phyloP scores from a whole-genome alignment of 306 rosid genomes.

The Abrus pulchellus region DNA sequence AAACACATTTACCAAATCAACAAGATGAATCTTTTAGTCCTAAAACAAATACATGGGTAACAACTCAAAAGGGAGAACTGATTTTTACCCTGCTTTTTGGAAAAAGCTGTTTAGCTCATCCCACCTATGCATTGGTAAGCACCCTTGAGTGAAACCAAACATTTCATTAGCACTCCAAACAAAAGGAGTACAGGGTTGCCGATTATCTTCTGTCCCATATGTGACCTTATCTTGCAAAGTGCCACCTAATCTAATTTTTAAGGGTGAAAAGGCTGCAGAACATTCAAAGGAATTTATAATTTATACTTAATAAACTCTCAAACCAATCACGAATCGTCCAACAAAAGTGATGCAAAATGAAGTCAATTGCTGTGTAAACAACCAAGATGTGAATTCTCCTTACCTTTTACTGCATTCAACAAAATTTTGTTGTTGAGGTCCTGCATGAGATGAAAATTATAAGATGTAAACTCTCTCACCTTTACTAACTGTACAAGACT shows the following conservation, averaged over 20 bases:
- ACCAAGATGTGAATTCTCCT: constrained; percentile 11
- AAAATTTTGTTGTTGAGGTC: constrained; percentile 75
- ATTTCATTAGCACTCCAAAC: constrained; percentile 50
- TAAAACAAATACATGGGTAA: neutral
- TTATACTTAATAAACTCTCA: constrained; percentile 20
- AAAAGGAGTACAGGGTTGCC: constrained; percentile 68
- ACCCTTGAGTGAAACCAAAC: constrained; percentile 82
- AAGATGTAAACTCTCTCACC: constrained; percentile 32
- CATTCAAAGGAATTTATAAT: constrained; percentile 28
- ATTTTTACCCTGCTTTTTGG: constrained; percentile 76
- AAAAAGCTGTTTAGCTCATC: constrained; percentile 88
- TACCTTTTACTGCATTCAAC: constrained; percentile 89
- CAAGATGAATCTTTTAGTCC: constrained; percentile 6
- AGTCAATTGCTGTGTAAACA: constrained; percentile 27
- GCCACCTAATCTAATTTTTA: constrained; percentile 93
- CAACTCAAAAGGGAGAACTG: constrained; percentile 21
- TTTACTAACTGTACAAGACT: constrained; percentile 37
- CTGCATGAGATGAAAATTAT: constrained; percentile 58
- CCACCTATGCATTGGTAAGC: constrained; percentile 90
- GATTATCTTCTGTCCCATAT: constrained; percentile 71
- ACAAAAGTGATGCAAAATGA: neutral
- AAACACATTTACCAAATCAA: constrained; percentile 39
- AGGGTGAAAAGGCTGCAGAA: constrained; percentile 88
- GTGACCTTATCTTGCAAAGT: constrained; percentile 82
- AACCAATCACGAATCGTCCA: neutral